Evolutionary conservation across 2,329 filamentous ascomycete genomes (phyloP), one percentile per base, ranked within the genome.

Genomic region (Aspergillus arachidicola): DNA sequence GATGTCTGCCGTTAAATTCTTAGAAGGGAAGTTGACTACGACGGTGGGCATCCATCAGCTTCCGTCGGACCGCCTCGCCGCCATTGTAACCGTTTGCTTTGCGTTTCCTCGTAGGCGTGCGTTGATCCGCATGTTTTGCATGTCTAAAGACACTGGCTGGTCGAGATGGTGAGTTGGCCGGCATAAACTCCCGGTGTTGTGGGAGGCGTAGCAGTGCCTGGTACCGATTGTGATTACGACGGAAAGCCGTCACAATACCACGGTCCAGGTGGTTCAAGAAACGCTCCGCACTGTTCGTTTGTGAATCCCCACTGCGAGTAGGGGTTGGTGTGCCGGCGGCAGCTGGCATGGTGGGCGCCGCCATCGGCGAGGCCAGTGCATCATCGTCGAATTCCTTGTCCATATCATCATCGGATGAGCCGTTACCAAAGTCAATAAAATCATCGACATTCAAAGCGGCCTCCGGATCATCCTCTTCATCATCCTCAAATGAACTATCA

Each of bases 211-310:
- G 78, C 72, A 82, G 71, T 64, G 82, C 73, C 70, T 84, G 77
- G 72, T 86, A 80, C 65, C 80, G 76, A 72, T 79, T 80, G 70
- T 85, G 82, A 66, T 86, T 85, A 48, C 81, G 83, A 61, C 91
- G 91, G 83, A 95, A 96, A 1, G 91, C 90, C 43, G 91, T 91
- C 41, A 95, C 91, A 16, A 90, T 87, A 61, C 89, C 86, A 68
- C 87, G 86, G 71, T 90, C 88, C 45, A 93, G 87, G 68, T 90
- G 89, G 59, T 84, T 84, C n/a, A 91, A 79, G 60, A 90, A 83
- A 30, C 84, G 83, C 64, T 87, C 80, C 3, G 79, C 77, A 56
- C 71, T 76, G 63, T 63, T 76, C 38, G 68, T 68, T 48, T 69
- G 70, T 50, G 72, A 71, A 26, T 77, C 76, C 2, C 66, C 70